Evolutionary conservation across 2,329 filamentous ascomycete genomes (phyloP).

Genomic region (Aspergillus carbonarius): DNA sequence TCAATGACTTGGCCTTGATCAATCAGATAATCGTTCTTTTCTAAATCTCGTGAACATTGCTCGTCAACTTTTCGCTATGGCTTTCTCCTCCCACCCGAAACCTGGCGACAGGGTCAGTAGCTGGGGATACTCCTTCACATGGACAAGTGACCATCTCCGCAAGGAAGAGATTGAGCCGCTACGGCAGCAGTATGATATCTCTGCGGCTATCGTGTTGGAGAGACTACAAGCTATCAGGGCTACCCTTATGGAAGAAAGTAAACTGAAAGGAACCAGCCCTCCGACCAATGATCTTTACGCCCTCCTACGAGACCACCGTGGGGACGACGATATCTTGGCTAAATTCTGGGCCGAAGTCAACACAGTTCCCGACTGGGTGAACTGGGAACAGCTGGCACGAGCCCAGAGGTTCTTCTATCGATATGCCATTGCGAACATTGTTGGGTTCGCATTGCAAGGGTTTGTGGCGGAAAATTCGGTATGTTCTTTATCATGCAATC

Average conservation of each 20-base stretch:
- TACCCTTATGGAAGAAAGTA: constrained; percentile 11
- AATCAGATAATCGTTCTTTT: neutral
- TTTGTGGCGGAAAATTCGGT: constrained; percentile 25
- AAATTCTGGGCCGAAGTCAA: constrained; percentile 65
- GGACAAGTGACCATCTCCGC: constrained; percentile 16
- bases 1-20: neutral
- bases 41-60: neutral
- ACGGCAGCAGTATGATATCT: constrained; percentile 18
- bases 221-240: constrained; percentile 14
- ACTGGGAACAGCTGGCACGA: constrained; percentile 70
- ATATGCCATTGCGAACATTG: constrained; percentile 55
- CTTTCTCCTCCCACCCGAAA: neutral
- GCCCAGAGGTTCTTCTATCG: constrained; percentile 74
- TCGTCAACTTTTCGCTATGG: neutral
- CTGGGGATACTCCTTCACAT: constrained; percentile 20
- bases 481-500: neutral
- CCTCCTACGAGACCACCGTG: constrained; percentile 58
- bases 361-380: constrained; percentile 68
- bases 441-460: constrained; percentile 22
- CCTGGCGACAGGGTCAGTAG: constrained; percentile 10
- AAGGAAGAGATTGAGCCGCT: constrained; percentile 11
- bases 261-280: neutral
- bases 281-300: constrained; percentile 56
- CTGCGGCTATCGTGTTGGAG: constrained; percentile 14
- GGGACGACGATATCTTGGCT: constrained; percentile 53